Conservation (phyloP, 768 basidiomycete species). For the Russula sp. region DNA sequence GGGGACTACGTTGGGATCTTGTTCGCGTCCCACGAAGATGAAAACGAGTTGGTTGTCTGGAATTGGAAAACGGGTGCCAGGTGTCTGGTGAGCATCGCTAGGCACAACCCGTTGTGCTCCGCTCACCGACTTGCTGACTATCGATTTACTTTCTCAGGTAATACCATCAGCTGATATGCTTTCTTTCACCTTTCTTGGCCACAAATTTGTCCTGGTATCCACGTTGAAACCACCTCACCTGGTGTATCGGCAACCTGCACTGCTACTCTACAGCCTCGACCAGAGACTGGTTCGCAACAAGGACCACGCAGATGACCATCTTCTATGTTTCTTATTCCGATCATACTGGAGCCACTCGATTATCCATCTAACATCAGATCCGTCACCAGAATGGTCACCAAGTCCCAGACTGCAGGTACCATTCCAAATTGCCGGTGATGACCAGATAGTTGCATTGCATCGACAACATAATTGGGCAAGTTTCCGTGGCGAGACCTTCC, state of each 20-base stretch:
- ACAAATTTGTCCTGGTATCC: conserved; percentile 7
- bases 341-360: no score
- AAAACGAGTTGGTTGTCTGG: conserved; percentile 18
- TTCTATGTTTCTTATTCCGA: conserved; percentile 12
- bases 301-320: neutral
- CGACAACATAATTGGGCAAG: neutral
- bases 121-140: neutral
- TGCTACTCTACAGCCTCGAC: conserved; percentile 18
- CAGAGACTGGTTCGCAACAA: neutral
- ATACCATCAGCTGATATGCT: neutral
- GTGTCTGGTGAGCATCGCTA: conserved; percentile 6
- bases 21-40: neutral
- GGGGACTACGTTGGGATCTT: conserved; percentile 20
- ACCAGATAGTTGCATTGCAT: conserved; percentile 11
- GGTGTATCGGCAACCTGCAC: neutral
- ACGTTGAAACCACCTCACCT: neutral
- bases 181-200: conserved; percentile 17
- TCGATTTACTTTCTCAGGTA: neutral
- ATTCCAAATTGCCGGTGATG: conserved; percentile 13
- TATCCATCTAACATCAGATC: conserved; percentile 15
- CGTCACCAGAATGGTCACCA: conserved; percentile 11
- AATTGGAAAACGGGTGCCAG: conserved; percentile 21
- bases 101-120: neutral
- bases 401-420: conserved; percentile 27
- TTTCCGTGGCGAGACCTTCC: neutral